phyloP scores from a whole-genome alignment of 257 asterid genomes.

The Primulina tabacum region DNA sequence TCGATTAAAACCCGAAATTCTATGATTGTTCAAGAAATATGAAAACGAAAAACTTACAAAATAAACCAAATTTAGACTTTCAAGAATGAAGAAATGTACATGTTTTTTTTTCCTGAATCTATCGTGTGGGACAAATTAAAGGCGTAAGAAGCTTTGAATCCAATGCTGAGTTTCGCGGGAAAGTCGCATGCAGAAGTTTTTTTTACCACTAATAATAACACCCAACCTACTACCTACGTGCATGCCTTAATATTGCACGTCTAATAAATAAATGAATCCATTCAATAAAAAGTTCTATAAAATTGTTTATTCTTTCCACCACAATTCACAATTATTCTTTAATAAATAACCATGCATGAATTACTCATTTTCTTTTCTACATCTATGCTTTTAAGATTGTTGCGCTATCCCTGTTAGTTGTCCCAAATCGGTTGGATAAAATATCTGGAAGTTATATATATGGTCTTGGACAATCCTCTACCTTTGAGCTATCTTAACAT shows the following conservation, averaged over 20 bases:
- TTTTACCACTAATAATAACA: conserved; percentile 30
- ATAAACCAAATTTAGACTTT: conserved; percentile 20
- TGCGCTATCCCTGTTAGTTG: too few species aligned
- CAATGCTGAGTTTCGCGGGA: conserved; percentile 30
- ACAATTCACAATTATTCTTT: neutral
- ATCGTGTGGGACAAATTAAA: conserved; percentile 5
- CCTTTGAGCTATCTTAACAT: too few species aligned
- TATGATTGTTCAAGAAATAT: neutral
- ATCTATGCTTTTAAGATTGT: neutral
- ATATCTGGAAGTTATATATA: too few species aligned
- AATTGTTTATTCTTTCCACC: neutral
- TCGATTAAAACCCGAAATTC: conserved; percentile 16
- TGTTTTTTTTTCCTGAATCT: conserved; percentile 11
- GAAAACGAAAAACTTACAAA: neutral
- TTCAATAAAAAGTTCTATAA: too few species aligned
- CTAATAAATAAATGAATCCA: neutral
- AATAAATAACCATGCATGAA: neutral
- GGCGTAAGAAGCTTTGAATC: neutral
- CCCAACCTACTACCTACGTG: conserved; percentile 25
- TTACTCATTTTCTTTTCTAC: neutral
- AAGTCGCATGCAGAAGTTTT: conserved; percentile 25
- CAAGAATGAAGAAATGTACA: conserved; percentile 10
- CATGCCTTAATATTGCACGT: conserved; percentile 43
- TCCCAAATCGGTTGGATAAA: too few species aligned
- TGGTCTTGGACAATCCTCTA: too few species aligned